Conservation (phyloP, 805 yeast species). For the Zygosaccharomyces gambellarensis region DNA sequence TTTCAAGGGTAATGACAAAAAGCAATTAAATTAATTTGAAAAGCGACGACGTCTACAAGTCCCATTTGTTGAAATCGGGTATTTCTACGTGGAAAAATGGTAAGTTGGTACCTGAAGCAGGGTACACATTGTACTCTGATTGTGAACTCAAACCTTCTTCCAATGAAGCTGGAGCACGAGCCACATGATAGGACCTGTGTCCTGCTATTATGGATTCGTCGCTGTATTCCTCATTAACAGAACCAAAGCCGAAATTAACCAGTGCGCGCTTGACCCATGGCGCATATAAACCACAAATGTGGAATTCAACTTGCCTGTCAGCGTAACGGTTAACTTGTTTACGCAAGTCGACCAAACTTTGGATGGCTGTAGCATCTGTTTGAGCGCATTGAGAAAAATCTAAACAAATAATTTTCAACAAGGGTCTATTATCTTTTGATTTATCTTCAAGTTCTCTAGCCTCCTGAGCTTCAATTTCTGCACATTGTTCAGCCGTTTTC, state of each 20-base stretch:
- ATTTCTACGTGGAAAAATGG: slow-evolving; percentile 37
- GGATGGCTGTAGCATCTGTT: slow-evolving; percentile 75
- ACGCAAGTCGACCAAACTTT: slow-evolving; percentile 68
- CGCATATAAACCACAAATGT: slow-evolving; percentile 76
- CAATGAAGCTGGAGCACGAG: slow-evolving; percentile 17
- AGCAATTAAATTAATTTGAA: not conserved
- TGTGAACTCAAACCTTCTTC: slow-evolving; percentile 7
- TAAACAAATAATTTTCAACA: slow-evolving; percentile 64
- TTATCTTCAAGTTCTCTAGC: not conserved
- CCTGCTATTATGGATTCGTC: slow-evolving; percentile 33
- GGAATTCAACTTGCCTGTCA: slow-evolving; percentile 81
- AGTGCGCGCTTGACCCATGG: slow-evolving; percentile 85
- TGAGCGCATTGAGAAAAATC: slow-evolving; percentile 77
- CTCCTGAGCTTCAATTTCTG: slow-evolving; percentile 17
- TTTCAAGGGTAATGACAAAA: not conserved
- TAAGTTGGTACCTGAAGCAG: slow-evolving; percentile 32
- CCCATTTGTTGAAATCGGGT: slow-evolving; percentile 35
- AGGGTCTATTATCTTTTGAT: slow-evolving; percentile 52
- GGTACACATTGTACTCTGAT: slow-evolving; percentile 15
- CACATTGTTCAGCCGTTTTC: slow-evolving; percentile 20
- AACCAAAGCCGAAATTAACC: slow-evolving; percentile 72
- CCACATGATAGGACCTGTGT: slow-evolving; percentile 32
- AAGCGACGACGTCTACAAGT: slow-evolving; percentile 11
- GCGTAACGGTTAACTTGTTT: slow-evolving; percentile 69
- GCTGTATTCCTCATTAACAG: slow-evolving; percentile 39